Evolutionary conservation across 371 early-diverging fungal species (phyloP).

Genomic region (Coelomomyces lativittatus): DNA sequence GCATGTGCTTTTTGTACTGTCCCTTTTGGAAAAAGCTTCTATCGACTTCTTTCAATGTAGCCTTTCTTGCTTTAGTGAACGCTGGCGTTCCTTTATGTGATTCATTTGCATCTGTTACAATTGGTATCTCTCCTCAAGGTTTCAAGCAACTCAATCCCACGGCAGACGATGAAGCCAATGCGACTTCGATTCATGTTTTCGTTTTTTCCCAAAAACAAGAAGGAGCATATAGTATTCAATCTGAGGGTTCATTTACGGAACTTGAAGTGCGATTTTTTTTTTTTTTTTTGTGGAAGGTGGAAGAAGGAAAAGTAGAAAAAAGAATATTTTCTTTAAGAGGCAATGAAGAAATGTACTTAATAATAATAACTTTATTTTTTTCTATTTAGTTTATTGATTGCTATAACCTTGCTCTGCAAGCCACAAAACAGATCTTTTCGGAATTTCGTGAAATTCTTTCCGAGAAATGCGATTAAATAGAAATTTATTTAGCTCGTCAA

Average conservation of each 20-base stretch:
- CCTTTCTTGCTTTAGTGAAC: conserved; percentile 64
- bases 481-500: too few relatives aligned
- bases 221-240: conserved; percentile 25
- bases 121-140: conserved; percentile 43
- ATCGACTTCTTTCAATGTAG: conserved; percentile 64
- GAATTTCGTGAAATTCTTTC: too few relatives aligned
- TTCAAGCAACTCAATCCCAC: conserved; percentile 61
- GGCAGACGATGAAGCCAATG: conserved; percentile 45
- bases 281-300: too few relatives aligned
- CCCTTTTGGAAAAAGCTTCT: conserved; percentile 36
- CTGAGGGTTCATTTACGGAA: conserved; percentile 47
- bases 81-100: conserved; percentile 72
- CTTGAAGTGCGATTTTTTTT: conserved; percentile 23
- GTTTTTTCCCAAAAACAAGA: conserved; percentile 42
- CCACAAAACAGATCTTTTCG: too few relatives aligned
- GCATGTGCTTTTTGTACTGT: neutral
- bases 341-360: too few relatives aligned
- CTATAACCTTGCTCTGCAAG: too few relatives aligned
- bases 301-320: too few relatives aligned
- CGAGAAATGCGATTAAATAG: too few relatives aligned
- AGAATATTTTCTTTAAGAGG: too few relatives aligned
- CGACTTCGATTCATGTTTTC: conserved; percentile 62
- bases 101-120: conserved; percentile 51
- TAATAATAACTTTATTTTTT: too few relatives aligned
- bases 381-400: too few relatives aligned